Evolutionary conservation across 2,329 filamentous ascomycete genomes (phyloP), one percentile per base, ranked within the genome.

Genomic region (Penicillium palitans): DNA sequence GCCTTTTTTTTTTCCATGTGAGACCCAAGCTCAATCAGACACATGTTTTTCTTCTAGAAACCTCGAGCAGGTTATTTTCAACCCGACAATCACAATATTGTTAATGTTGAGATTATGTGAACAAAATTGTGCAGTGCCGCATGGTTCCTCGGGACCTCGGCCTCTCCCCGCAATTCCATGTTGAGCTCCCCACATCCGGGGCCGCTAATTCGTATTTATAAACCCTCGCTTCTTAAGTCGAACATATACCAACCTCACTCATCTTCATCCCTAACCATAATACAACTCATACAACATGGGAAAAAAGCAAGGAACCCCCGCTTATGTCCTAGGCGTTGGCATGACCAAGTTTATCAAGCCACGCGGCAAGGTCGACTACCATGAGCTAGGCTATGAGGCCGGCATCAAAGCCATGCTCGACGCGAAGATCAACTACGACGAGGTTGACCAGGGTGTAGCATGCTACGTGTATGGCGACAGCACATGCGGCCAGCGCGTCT

Each of bases 331-430:
- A 61, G 93, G 93, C 81, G 95, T 98, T 68, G 93, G 93, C 80
- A 95, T 98, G 91, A 98, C 93, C 79, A 96, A 96, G 79, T 98
- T 98, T 84, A 93, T 97, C 85, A 97, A 97, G 82, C 93, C 93
- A 42, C 87, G 93, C 57, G 91, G 91, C 74, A 93, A 93, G 75
- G 90, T 96, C 65, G 92, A 96, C 80, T 97, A 97, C 79, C 91
- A 91, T 8, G 93, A 96, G 74, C 87, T 97, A 25, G 93, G 93
- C 57, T 97, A 93, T 76, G 93, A 97, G 77, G 92, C 92, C 12
- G 91, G 91, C 66, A 82, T 95, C 74, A 96, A 96, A 77, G 91
- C 91, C 49, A 87, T 96, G 82, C 78, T 88, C 19, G 84, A 87
- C 57, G 75, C 76, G 6, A 89, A 96, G 63, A 91, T 98, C 83